Evolutionary conservation across 129 eudicot species (phyloP), one percentile per base, ranked within the genome.

Genomic region (Sambucus nigra): DNA sequence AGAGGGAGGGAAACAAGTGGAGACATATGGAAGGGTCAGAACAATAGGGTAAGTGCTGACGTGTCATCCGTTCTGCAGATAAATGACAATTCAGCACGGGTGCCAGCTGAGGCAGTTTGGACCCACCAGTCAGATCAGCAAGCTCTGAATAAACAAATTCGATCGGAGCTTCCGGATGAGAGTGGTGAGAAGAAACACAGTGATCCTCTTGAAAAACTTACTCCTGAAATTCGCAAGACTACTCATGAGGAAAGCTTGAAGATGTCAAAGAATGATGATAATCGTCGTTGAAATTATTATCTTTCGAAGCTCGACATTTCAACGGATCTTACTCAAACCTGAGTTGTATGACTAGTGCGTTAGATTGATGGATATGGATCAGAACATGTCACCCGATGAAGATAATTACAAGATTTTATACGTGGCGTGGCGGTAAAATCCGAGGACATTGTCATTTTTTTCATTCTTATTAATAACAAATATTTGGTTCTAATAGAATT

Each of bases 221-320:
- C 61, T 18, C 26, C 51, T 29, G 70, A 51, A 68, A 61, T 61
- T 66, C 45, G 71, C 15, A 66, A 69, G 47, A 24, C 57, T 13
- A 15, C 65, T 50, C 25, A 45, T 24, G 83, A 35, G 42, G 69
- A 60, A 51, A 64, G 65, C 60, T 54, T 40, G 31, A 64, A 70
- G 60, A 57, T 19, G 42, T 72, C 68, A 27, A 38, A 46, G 55
- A 63, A 85, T 51, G 86, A 76, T 41, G 66, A 69, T 51, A 47
- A 54, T 65, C 17, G 27, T 48, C 54, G 65, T 41, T 67, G 64
- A 55, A 62, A 66, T 49, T 59, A 70, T 41, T 91, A 89, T 67
- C 74, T 89, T 66, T 72, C 88, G 25, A 84, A 70, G 70, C 64
- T 89, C 45, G 97, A 89, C 65, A 81, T 89, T 49, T 89, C 98